Base-by-base conservation (phyloP, 2,329 filamentous ascomycete genomes). In the Stagonosporopsis vannaccii region DNA sequence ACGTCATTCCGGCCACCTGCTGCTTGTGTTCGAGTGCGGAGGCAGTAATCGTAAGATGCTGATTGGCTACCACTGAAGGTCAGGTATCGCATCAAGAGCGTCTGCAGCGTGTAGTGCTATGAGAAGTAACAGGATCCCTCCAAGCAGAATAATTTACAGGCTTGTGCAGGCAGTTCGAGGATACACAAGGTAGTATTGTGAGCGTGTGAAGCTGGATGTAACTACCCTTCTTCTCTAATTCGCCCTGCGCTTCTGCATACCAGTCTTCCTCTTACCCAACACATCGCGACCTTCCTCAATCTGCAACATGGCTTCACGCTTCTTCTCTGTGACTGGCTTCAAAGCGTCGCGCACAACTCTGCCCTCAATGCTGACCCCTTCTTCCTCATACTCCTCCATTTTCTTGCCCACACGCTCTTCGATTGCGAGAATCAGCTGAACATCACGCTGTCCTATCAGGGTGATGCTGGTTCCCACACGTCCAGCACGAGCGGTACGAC, bases 281-380 rank as follows among this genome's bases (percentile, higher is more conserved):
- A 97, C 92, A 78, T 98, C 93, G 67, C 90, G 88, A 11, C 91
- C 90, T 77, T 98, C 92, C 74, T 97, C 95, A 63, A 98, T 91
- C 77, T 96, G 91, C 66, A 97, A 77, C 74, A 94, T 74, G 0
- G 94, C 95, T 78, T 97, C 92, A 54, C 93, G 85, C 84, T 97
- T 97, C 85, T 94, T 96, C 81, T 96, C 91, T n/a, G 90, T 89
- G 6, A 99, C 95, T 41, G 91, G 76, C 82, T 96, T 97, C 71
- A 99, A 79, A 32, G 89, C 87, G 61, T 96, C 93, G 51, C 90
- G 84, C 43, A 97, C 82, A 22, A 99, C 92, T 54, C 95, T 84
- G 2, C 89, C 90, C 81, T 98, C 94, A n/a, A 99, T 79, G 77
- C 92, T 98, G 51, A 99, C 95, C 1, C 91, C 91, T 68, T 96